Percentiles rank a stretch among this genome's conserved stretches.
phyloP scores from a whole-genome alignment of 257 asterid species.

The Nicotiana noctiflora region DNA sequence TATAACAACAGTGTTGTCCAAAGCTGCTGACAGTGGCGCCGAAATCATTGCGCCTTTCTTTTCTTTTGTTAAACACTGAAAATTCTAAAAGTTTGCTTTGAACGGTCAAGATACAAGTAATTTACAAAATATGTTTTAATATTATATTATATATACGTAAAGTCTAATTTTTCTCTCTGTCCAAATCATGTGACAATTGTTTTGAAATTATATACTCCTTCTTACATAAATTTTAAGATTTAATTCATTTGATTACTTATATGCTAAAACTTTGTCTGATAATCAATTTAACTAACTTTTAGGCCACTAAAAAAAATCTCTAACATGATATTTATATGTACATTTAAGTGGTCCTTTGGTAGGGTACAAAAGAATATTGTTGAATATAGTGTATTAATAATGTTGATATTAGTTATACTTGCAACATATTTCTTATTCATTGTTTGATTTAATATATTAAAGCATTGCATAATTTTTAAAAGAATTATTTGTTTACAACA shows the following conservation, averaged over 20 bases:
- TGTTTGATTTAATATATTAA: no score
- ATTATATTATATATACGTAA: background rate
- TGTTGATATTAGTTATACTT: no score
- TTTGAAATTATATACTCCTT: background rate
- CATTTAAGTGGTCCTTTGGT: no score
- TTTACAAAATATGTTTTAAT: background rate
- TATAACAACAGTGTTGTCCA: background rate
- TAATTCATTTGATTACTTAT: background rate
- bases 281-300: background rate
- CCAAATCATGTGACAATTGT: slow-evolving; percentile 3
- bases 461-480: no score
- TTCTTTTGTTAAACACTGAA: background rate
- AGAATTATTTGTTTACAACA: no score
- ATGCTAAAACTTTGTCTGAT: background rate
- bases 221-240: background rate
- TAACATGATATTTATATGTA: no score
- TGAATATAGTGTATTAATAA: no score
- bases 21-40: background rate
- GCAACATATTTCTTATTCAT: no score
- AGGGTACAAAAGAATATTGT: no score
- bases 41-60: slow-evolving; percentile 1
- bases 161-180: background rate
- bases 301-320: background rate
- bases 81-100: background rate
- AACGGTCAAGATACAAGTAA: background rate